Evolutionary conservation across 371 early-diverging fungal genomes (phyloP).

Genomic region (Sporodiniella umbellata): DNA sequence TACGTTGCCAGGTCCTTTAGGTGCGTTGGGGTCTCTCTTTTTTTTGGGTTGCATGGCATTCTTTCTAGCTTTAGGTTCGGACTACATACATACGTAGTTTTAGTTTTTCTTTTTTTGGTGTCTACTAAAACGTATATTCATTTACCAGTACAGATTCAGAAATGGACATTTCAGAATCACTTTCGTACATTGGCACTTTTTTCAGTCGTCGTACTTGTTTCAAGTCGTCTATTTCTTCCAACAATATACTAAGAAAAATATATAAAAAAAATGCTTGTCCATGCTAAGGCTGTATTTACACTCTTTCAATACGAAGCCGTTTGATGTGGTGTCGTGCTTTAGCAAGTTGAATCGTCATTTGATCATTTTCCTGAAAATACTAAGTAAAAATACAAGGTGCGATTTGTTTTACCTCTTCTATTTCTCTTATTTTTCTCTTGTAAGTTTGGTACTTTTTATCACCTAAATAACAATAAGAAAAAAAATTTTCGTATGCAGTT

Average conservation of each 20-base stretch:
- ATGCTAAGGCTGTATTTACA: conserved; percentile 20
- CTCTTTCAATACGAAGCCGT: conserved; percentile 44
- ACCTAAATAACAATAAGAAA: not conserved
- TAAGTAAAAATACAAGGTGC: too few relatives aligned
- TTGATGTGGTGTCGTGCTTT: conserved; percentile 38
- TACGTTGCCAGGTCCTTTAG: conserved; percentile 56
- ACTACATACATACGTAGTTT: too few relatives aligned
- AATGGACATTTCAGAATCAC: conserved; percentile 25
- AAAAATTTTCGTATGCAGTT: not conserved
- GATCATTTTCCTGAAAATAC: conserved; percentile 27
- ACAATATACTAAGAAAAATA: conserved; percentile 10
- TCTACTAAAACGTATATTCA: too few relatives aligned
- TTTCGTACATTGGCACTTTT: conserved; percentile 2
- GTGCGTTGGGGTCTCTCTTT: conserved; percentile 57
- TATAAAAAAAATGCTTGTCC: too few relatives aligned
- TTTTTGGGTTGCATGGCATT: conserved; percentile 12
- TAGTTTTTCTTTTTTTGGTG: not conserved
- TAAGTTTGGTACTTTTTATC: conserved; percentile 54
- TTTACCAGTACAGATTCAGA: conserved; percentile 22
- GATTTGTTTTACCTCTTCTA: conserved; percentile 66
- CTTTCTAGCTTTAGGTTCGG: not conserved
- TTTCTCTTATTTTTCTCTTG: conserved; percentile 57
- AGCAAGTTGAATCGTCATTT: conserved; percentile 6
- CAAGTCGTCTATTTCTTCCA: conserved; percentile 19
- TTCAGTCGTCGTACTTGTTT: conserved; percentile 3